Base-by-base conservation (phyloP, 495 filamentous ascomycete species). In the Talaromyces proteolyticus region DNA sequence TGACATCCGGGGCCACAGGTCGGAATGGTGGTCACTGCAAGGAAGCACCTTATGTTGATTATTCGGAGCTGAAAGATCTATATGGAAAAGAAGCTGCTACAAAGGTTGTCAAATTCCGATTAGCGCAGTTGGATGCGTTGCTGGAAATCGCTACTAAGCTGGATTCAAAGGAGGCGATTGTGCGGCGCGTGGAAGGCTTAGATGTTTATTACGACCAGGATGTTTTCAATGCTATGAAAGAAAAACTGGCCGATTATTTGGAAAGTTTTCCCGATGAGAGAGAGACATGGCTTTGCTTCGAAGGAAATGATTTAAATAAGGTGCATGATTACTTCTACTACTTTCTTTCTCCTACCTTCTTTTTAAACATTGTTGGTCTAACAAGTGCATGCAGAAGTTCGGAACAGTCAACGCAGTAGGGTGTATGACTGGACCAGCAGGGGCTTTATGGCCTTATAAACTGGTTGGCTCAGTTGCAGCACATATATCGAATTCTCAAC, bases 1-100 rank as follows among this genome's bases (percentile, higher is more conserved):
- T 82, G 17, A 88, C 85, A 58, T 88, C 75, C 71, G 87, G 87
- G 6, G 87, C 87, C 22, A 90, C 87, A 6, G 87, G 87, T 1
- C 62, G 86, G 19, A 62, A 59, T 44, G 59, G 57, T 6, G 72
- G 74, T 0, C 67, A 72, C 43, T 63, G 74, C 20, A 73, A 74
- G 40, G 51, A 54, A 44, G 47, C 52, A 3, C 62, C 68, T 10
- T 69, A 72, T 48, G 44, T 56, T 26, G 46, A 58, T 41, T 74
- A 68, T 24, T 44, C 42, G 19, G 36, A 42, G 0, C 39, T 67
- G 7, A 63, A 59, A 24, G 38, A 36, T n/a, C 43, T 42, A 24
- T 47, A 61, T 42, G 63, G 67, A 1, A 55, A 40, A 18, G 53
- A 58, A 26, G 41, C 39, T 4, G 67, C 67, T 2, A 45, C 43